Base-by-base conservation (phyloP, 495 filamentous ascomycete genomes). In the Penicillium steckii region DNA sequence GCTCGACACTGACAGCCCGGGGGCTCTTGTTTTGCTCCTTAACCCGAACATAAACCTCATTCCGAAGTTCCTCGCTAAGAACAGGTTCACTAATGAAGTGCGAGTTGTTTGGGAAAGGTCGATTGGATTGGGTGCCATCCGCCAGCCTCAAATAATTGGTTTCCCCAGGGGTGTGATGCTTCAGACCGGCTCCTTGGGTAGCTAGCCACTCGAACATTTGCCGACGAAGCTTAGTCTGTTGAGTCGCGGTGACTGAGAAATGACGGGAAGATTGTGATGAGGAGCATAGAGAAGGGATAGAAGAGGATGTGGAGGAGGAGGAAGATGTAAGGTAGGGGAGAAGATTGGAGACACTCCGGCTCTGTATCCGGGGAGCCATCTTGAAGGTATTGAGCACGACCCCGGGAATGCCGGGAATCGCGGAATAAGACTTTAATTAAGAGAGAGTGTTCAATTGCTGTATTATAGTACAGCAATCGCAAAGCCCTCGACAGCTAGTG, bases 41-140 rank as follows among this genome's bases (percentile, higher is more conserved):
- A 22, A 96, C 82, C 40, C 77, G 77, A 10, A 72, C 33, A 68
- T 88, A 94, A 47, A 98, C 90, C 46, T 83, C 72, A 55, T 93
- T 85, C 24, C 89, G 78, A 19, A 94, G 70, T 29, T 78, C 78
- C 51, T 93, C 89, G 50, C 85, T 86, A 61, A 97, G 77, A 29
- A 98, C 88, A 2, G 78, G 70, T 60, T 89, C 79, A 64, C 84
- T 89, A 22, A 69, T 57, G 68, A 95, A 98, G 13, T 71, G 51
- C n/a, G 51, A 59, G 65, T 97, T 97, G 32, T 81, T 56, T 0
- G 91, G 91, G 60, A 95, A 97, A 0, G 90, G 89, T 43, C 61
- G 61, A 4, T 49, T 48, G 15, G 57, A 45, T 4, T 55, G 45
- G 1, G 52, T 42, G 12, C 53, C 56, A 21, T 61, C 50, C 3